Base-by-base conservation (phyloP, 2,329 filamentous ascomycete genomes). In the Calonectria pteridis region DNA sequence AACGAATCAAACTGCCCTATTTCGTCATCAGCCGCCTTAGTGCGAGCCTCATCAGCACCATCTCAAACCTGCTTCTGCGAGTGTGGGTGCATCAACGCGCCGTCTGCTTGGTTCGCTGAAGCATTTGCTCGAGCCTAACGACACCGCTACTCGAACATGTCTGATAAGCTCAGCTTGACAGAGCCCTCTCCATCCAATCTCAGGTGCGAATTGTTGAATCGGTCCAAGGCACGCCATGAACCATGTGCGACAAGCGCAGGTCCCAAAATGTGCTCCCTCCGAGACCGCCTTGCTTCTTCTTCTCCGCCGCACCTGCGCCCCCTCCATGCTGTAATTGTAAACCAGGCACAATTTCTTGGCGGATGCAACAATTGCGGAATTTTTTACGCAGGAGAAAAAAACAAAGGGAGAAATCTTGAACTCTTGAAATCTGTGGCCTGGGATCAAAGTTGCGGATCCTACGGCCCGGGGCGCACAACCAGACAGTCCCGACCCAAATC, bases 21-120 rank as follows among this genome's bases (percentile, higher is more conserved):
- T 78, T 80, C 53, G 77, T 79, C 72, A 78, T 79, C 77, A 58
- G 28, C 33, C 37, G 53, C 68, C 31, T 33, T 58, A 66, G 59
- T 68, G 71, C 37, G 53, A 68, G 71, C 71, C 67, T 69, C 66
- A 59, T 49, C 20, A 35, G 58, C 46, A 59, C 55, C 55, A 62
- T 62, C 55, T 40, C 59, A 58, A 23, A 51, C 46, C 46, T 53
- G 55, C 55, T 62, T 62, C 23, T 40, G 33, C 55, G 26, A 16
- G 33, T 23, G 28, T 50, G 33, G 46, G 63, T 58, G 50, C 63
- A 33, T 55, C 28, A 26, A n/a, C 35, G 31, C 14, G 13, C 49
- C 31, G 28, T 31, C 28, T 37, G 18, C 37, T 33, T 66, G 40
- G 46, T 37, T 66, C 28, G 9, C 33, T 59, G 55, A 40, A 20